Conservation (phyloP, 805 yeast species). For the Hanseniaspora osmophila region DNA sequence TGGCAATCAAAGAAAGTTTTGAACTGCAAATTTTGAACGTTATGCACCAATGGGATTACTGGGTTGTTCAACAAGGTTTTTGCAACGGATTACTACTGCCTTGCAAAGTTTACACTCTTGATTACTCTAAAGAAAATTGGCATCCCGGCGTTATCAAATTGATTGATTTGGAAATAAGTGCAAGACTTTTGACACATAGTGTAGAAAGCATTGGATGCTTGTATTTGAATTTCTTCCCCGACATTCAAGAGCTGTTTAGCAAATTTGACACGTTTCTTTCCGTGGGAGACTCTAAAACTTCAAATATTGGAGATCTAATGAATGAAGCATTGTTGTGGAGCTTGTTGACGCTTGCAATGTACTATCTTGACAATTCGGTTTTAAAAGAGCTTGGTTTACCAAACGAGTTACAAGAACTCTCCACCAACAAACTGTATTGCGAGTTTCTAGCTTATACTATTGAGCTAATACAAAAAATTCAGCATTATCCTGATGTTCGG, state of each 20-base stretch:
- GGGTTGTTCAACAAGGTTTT: constrained; percentile 16
- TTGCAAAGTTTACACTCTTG: neutral
- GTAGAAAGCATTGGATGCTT: constrained; percentile 20
- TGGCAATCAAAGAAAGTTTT: constrained; percentile 1
- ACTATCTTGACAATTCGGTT: constrained; percentile 13
- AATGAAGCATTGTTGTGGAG: constrained; percentile 20
- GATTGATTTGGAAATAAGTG: constrained; percentile 10
- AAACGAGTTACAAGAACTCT: constrained; percentile 9
- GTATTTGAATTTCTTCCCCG: constrained; percentile 20
- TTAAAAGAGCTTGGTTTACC: constrained; percentile 1
- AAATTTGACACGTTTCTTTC: constrained; percentile 19
- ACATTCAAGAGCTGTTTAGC: constrained; percentile 19
- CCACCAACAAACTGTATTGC: constrained; percentile 8
- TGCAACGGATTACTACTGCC: constrained; percentile 8
- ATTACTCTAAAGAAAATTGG: neutral
- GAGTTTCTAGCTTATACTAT: constrained; percentile 11
- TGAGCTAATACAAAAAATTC: constrained; percentile 9
- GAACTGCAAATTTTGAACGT: constrained; percentile 11
- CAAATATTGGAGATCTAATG: constrained; percentile 13
- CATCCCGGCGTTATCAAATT: neutral
- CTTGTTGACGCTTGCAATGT: constrained; percentile 15
- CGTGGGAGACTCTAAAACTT: constrained; percentile 7
- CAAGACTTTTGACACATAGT: constrained; percentile 16
- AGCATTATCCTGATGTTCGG: constrained; percentile 16
- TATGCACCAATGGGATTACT: constrained; percentile 19